Evolutionary conservation across 176 grass and related monocot species (phyloP), one percentile per base, ranked within the genome.

Genomic region (Olyra latifolia): DNA sequence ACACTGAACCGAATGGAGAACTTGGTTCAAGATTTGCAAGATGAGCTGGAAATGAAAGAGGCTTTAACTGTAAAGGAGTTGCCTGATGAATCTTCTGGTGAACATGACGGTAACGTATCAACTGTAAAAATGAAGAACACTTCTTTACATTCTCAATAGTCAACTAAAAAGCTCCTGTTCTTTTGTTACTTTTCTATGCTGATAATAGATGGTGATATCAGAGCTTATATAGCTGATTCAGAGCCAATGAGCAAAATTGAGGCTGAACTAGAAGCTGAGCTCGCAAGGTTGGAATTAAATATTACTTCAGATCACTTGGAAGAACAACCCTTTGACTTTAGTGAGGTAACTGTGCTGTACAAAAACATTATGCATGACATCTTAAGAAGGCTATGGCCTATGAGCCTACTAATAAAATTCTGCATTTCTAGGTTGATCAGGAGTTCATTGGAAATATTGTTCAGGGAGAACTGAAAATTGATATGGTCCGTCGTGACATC

Each of bases 21-120:
- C 60, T 86, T 98, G 88, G 90, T 95, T 87, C 92, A 91, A 77
- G 95, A 95, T 98, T 89, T 98, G 68, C 92, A 98, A 58, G 95
- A 98, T 69, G 95, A 98, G 74, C 66, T 98, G 27, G 92, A 98
- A 60, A 89, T 98, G 92, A 98, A 93, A 74, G 92, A 98, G 38
- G 88, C 81, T 42, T 65, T 98, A 66, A 93, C 86, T 8, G 95
- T 98, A 62, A 80, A 98, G 57, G 95, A 93, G 84, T 61, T 98
- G 71, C 67, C 44, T 79, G 44, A 84, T 84, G 90, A 94, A 83
- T 49, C 42, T 45, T 80, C 46, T 89, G 43, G 55, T 7, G 39
- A 41, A 68, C 66, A 62, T 50, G 39, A 70, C 69, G 85, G 85
- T 90, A 83, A 73, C 64, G 28, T 29, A 76, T 65, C 38, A 48